Conservation (phyloP, 306 rosid genomes). For the Pterocarpus santalinus region DNA sequence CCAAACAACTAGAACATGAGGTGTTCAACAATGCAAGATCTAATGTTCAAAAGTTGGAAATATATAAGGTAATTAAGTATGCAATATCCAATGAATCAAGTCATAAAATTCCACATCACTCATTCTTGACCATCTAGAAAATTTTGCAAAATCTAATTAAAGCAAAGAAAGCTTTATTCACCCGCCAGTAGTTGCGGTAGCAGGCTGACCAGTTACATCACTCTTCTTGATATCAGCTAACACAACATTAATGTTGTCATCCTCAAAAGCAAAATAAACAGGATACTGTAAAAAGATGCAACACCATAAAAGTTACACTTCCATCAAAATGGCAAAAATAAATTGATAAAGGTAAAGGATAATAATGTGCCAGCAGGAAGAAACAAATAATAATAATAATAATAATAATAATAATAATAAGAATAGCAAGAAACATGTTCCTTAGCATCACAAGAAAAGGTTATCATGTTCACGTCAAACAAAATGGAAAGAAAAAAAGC, state of each 20-base stretch:
- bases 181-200: slow-evolving; percentile 99
- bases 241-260: slow-evolving; percentile 69
- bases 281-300: slow-evolving; percentile 80
- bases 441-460: slow-evolving; percentile 1
- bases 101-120: slow-evolving; percentile 34
- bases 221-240: slow-evolving; percentile 87
- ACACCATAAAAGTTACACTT: slow-evolving; percentile 43
- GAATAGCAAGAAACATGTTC: slow-evolving; percentile 3
- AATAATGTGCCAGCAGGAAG: background rate
- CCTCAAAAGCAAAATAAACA: slow-evolving; percentile 96
- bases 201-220: slow-evolving; percentile 97
- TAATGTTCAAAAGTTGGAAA: slow-evolving; percentile 29
- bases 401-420: background rate
- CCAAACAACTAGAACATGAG: slow-evolving; percentile 34
- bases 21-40: slow-evolving; percentile 7
- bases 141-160: slow-evolving; percentile 7
- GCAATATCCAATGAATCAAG: slow-evolving; percentile 28
- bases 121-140: slow-evolving; percentile 26
- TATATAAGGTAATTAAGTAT: slow-evolving; percentile 18
- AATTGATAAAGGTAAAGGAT: background rate
- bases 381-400: background rate
- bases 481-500: background rate
- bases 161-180: slow-evolving; percentile 53
- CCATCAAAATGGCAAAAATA: slow-evolving; percentile 22
- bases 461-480: slow-evolving; percentile 1